Evolutionary conservation across 2,329 filamentous ascomycete genomes (phyloP).

Genomic region (Alternaria panax): DNA sequence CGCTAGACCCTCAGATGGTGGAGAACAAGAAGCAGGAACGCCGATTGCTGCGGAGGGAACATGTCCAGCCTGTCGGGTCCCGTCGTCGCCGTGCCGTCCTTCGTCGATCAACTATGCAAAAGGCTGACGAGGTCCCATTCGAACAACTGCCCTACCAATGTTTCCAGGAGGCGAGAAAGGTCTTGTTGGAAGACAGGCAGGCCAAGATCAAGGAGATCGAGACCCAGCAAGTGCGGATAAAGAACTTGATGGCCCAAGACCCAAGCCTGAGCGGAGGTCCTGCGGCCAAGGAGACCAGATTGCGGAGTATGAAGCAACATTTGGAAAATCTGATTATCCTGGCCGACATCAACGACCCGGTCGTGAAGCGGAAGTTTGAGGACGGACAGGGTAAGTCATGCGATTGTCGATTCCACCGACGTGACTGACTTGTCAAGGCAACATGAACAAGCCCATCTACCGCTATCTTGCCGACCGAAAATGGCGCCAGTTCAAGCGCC

Average conservation of each 20-base stretch:
- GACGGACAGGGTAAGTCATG: slow-evolving; percentile 78
- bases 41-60: slow-evolving; percentile 70
- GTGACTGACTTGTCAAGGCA: slow-evolving; percentile 64
- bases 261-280: slow-evolving; percentile 69
- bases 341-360: slow-evolving; percentile 92
- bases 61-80: slow-evolving; percentile 77
- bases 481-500: slow-evolving; percentile 84
- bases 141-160: slow-evolving; percentile 96
- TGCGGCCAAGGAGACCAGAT: slow-evolving; percentile 68
- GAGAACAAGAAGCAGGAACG: slow-evolving; percentile 64
- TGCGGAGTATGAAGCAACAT: slow-evolving; percentile 74
- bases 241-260: slow-evolving; percentile 66
- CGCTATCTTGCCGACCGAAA: slow-evolving; percentile 84
- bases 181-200: slow-evolving; percentile 79
- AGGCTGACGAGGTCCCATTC: slow-evolving; percentile 76
- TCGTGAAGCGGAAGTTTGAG: slow-evolving; percentile 93
- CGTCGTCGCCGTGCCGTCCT: slow-evolving; percentile 73
- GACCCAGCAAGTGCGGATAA: slow-evolving; percentile 72
- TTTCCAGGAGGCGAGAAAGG: slow-evolving; percentile 92
- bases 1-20: slow-evolving; percentile 43
- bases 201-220: slow-evolving; percentile 81
- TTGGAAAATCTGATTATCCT: slow-evolving; percentile 84
- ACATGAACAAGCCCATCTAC: slow-evolving; percentile 97
- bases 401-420: not conserved
- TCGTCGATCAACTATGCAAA: slow-evolving; percentile 54